Conservation (phyloP, 1,284 basidiomycete species). For the Agaricales sp. region DNA sequence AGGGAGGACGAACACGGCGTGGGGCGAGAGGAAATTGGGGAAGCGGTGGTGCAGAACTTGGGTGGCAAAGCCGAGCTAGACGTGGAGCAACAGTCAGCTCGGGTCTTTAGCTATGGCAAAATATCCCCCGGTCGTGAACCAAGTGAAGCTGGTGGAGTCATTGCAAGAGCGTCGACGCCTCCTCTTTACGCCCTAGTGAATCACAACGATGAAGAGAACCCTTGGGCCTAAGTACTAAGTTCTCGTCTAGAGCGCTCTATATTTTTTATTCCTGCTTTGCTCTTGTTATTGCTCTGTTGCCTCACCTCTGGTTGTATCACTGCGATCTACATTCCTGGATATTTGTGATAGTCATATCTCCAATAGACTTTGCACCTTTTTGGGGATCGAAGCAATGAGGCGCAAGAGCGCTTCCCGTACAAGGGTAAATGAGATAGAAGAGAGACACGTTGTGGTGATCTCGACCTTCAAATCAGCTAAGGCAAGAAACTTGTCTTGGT, state of each 20-base stretch:
- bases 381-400: too few species aligned
- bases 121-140: conserved; percentile 5
- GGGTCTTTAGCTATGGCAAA: conserved; percentile 3
- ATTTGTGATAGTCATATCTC: too few species aligned
- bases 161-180: conserved; percentile 20
- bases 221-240: conserved; percentile 22
- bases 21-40: conserved; percentile 9
- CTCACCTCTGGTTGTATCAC: background rate
- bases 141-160: conserved; percentile 10
- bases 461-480: too few species aligned
- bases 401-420: too few species aligned
- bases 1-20: conserved; percentile 14
- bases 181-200: conserved; percentile 18
- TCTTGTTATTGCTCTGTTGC: background rate
- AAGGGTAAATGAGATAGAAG: too few species aligned
- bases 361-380: too few species aligned
- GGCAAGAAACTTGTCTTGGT: too few species aligned
- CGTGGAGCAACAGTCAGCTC: conserved; percentile 2
- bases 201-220: conserved; percentile 22
- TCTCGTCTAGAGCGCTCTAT: background rate
- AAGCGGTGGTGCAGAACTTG: conserved; percentile 6
- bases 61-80: conserved; percentile 19
- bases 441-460: too few species aligned
- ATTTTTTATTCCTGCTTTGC: background rate
- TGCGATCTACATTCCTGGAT: too few species aligned